Base-by-base conservation (phyloP, 176 grass and related monocot genomes). In the Bolboschoenus planiculmis region DNA sequence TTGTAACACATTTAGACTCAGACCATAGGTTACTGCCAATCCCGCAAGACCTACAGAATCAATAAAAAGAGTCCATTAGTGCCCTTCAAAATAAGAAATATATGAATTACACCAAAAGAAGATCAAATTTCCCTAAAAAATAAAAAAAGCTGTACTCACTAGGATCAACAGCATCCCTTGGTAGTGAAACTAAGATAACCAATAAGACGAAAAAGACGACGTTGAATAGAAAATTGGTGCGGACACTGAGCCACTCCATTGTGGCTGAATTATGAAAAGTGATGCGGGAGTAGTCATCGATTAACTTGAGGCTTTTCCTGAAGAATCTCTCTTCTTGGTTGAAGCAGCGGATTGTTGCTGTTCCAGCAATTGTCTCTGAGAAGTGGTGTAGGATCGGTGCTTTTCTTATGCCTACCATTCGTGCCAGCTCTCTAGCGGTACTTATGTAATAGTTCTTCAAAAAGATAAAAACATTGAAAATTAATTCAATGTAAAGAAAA, bases 171-270 rank as follows among this genome's bases (percentile, higher is more conserved):
- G 84, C 30, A 83, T 91, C 67, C 37, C 81, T 82, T 40, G 95
- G 92, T 81, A 94, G 78, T 14, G 90, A 91, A 39, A 92, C 88
- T 73, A 97, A 85, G 37, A 94, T 92, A 53, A 89, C 16, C 75
- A 97, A 83, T 66, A 88, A 82, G 43, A 92, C 36, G 64, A 94
- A 94, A 78, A 94, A 97, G 14, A 94, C 88, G 30, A 91, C 35
- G 55, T 94, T 94, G 85, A 94, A 97, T 14, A 97, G 95, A 84
- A 97, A 92, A 84, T 97, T 94, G 57, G 94, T 88, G 40, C 92
- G 95, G 59, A 97, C 67, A 29, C 92, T 91, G 23, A 97, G 82
- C 95, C 95, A 97, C 87, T 97, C 95, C 62, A 97, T 88, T 51
- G 95, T 81, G 21, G 95, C 92, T 83, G 90, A 88, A 79, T 97